Evolutionary conservation across 1,139 yeast genomes (phyloP).

Genomic region (Blastobotrys buckinghamii): DNA sequence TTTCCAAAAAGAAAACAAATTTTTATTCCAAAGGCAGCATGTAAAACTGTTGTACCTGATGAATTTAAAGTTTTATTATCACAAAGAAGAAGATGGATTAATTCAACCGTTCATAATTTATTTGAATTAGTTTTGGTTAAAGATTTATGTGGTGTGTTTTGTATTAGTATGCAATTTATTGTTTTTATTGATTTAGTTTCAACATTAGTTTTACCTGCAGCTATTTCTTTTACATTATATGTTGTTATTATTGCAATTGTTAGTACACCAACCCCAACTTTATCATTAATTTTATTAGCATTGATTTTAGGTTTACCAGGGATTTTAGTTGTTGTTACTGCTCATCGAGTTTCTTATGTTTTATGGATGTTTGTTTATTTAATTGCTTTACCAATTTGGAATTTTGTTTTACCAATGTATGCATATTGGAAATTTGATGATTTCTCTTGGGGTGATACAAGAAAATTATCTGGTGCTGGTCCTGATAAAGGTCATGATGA

Average conservation of each 20-base stretch:
- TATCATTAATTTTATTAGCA: conserved; percentile 70
- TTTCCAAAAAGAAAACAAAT: conserved; percentile 33
- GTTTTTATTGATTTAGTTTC: conserved; percentile 33
- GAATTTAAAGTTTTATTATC: conserved; percentile 30
- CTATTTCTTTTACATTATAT: conserved; percentile 74
- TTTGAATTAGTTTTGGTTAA: conserved; percentile 31
- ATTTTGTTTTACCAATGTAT: conserved; percentile 80
- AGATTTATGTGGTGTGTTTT: conserved; percentile 35
- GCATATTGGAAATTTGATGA: conserved; percentile 98
- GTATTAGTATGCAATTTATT: conserved; percentile 35
- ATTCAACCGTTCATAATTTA: conserved; percentile 35
- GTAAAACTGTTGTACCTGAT: conserved; percentile 33
- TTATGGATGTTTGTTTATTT: conserved; percentile 80
- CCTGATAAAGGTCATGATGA: conserved; percentile 55
- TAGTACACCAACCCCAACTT: conserved; percentile 67
- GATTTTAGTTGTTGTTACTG: conserved; percentile 77
- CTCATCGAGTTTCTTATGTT: conserved; percentile 68
- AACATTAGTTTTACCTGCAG: conserved; percentile 73
- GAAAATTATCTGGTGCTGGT: conserved; percentile 70
- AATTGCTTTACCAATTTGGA: conserved; percentile 89
- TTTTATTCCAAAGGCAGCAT: conserved; percentile 33
- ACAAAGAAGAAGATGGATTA: conserved; percentile 38
- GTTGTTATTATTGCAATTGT: conserved; percentile 67
- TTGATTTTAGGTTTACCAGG: conserved; percentile 89
- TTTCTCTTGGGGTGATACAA: conserved; percentile 97